Conservation (phyloP, 352 stramenopile genomes). For the Globisporangium mamillatum region DNA sequence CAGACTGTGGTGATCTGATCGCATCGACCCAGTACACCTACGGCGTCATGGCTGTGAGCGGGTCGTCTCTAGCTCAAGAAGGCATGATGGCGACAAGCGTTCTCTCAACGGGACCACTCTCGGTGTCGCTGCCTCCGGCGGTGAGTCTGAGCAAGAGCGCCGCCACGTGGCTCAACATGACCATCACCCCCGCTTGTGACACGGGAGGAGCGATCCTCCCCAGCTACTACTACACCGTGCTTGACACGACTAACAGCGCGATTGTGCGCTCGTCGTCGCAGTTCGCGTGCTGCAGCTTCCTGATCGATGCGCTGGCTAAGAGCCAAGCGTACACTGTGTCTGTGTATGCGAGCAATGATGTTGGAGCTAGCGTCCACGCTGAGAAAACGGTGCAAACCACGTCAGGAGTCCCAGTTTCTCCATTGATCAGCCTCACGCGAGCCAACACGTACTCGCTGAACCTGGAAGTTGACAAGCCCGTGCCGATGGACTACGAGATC, state of each 20-base stretch:
- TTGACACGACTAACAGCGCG: background rate
- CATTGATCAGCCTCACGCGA: constrained; percentile 20
- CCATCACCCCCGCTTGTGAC: constrained; percentile 34
- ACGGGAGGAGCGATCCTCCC: constrained; percentile 25
- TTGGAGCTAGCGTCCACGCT: constrained; percentile 14
- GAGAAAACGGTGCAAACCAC: constrained; percentile 28
- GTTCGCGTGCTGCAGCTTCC: constrained; percentile 47
- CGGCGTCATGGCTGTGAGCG: constrained; percentile 41
- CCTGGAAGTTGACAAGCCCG: constrained; percentile 16
- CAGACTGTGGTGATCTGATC: constrained; percentile 39
- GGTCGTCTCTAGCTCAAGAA: constrained; percentile 21
- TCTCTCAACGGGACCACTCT: constrained; percentile 28
- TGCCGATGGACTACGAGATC: constrained; percentile 35
- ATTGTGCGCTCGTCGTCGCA: constrained; percentile 19
- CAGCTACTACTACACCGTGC: constrained; percentile 40
- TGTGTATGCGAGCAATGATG: constrained; percentile 31
- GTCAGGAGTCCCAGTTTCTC: constrained; percentile 26
- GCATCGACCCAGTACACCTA: constrained; percentile 44
- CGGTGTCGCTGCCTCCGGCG: constrained; percentile 24
- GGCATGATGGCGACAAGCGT: constrained; percentile 29
- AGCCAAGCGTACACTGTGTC: constrained; percentile 30
- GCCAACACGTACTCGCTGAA: constrained; percentile 44
- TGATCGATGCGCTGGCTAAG: constrained; percentile 24
- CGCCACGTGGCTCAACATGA: constrained; percentile 37
- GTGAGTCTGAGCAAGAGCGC: constrained; percentile 21